phyloP scores from a whole-genome alignment of 2,329 filamentous ascomycete genomes.

The Diplodia mutila region DNA sequence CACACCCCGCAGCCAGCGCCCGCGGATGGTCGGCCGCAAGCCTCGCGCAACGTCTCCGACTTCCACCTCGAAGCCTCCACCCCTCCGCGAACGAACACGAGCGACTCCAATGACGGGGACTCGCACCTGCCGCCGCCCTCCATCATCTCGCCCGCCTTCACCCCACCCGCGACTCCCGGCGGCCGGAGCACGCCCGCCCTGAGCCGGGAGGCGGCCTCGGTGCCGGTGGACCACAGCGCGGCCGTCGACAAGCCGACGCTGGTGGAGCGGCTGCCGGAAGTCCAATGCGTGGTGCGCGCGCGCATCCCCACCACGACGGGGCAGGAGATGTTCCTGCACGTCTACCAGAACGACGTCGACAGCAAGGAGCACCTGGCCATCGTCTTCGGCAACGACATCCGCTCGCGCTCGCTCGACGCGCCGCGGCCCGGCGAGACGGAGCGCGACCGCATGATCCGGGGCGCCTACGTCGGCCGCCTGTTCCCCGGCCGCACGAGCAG shows the following conservation, averaged over 20 bases:
- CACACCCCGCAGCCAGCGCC: constrained; percentile 58
- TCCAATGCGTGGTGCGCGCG: constrained; percentile 92
- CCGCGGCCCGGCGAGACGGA: constrained; percentile 78
- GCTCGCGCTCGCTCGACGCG: constrained; percentile 71
- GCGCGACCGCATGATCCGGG: constrained; percentile 88
- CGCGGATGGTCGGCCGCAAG: constrained; percentile 41
- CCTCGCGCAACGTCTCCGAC: constrained; percentile 40
- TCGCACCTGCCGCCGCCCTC: constrained; percentile 41
- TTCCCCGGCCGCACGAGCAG: constrained; percentile 83
- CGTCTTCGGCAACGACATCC: constrained; percentile 87
- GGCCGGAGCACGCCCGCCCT: constrained; percentile 35
- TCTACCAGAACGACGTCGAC: constrained; percentile 91
- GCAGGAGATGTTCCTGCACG: constrained; percentile 94
- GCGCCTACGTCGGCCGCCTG: constrained; percentile 86
- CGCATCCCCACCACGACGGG: constrained; percentile 91
- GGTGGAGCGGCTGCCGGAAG: constrained; percentile 74
- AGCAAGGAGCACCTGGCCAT: constrained; percentile 97
- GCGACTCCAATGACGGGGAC: constrained; percentile 19
- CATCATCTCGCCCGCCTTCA: constrained; percentile 53
- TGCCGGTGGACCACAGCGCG: constrained; percentile 47
- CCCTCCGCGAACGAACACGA: not conserved
- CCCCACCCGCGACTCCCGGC: constrained; percentile 38
- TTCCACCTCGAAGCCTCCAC: constrained; percentile 35
- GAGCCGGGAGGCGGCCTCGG: constrained; percentile 43
- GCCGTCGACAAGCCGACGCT: constrained; percentile 60